Evolutionary conservation across 805 yeast genomes (phyloP), one percentile per base, ranked within the genome.

Genomic region (Nakazawaea pomicola): DNA sequence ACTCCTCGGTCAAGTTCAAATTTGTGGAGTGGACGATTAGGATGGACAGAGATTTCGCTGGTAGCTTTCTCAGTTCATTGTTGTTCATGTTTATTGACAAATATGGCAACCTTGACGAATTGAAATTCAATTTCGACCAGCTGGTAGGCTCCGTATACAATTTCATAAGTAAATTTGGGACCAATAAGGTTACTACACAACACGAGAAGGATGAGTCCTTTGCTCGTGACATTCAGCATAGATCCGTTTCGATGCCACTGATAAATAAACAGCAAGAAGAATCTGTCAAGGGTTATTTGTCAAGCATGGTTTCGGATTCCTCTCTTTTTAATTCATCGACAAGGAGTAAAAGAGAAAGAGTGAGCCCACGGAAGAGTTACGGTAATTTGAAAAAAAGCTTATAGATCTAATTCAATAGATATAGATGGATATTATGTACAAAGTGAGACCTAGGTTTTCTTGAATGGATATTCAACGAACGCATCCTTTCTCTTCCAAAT

Each of bases 401-500:
- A 8, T 30, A 18, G 14, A 10, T 10, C 10, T 23, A 10, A 6
- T 14, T 29, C 18, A 7, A n/a, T 17, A 7, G 14, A 14, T 29
- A 29, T 29, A 7, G 12, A 29, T 7, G 14, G 4, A 29, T 29
- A 15, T 29, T n/a, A n/a, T n/a, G n/a, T n/a, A n/a, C 3, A 4
- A 5, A 24, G 6, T 4, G 6, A 24, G 28, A 28, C 20, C 21
- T 24, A 41, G 7, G 38, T 37, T 40, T 50, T 54, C 46, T 81
- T 85, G 61, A 80, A 91, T 4, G 98, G 98, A 57, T 90, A 90
- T 49, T 86, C 95, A 46, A 89, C 79, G 14, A 72, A 67, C 49
- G 85, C 82, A 54, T 80, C 93, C 55, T 83, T 85, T 58, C 95
- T 79, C 58, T 86, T 82, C 98, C 98, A 91, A 44, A 88, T 76